Evolutionary conservation across 1,284 basidiomycete species (phyloP).

Genomic region (Trichosporon ovoides): DNA sequence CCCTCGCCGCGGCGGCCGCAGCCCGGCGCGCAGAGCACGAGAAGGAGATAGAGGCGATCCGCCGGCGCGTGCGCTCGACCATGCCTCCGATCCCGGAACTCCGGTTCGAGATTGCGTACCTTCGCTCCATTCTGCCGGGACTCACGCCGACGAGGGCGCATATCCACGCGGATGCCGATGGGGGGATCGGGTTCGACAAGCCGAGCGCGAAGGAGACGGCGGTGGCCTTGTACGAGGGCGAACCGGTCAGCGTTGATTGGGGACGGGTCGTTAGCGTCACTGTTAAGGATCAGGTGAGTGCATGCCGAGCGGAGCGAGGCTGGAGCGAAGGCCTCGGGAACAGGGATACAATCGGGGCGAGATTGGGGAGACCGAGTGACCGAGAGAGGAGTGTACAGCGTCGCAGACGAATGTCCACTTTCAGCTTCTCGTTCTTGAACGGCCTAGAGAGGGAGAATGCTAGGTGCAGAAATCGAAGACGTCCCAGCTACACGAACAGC

Average conservation of each 20-base stretch:
- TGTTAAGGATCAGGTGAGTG: conserved; percentile 45
- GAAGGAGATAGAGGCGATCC: conserved; percentile 29
- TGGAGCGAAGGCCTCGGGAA: no score
- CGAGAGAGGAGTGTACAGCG: no score
- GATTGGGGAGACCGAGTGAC: no score
- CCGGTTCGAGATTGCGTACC: conserved; percentile 44
- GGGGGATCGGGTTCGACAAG: conserved; percentile 16
- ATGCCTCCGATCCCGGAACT: conserved; percentile 46
- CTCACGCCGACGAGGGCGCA: conserved; percentile 24
- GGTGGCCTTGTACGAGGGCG: conserved; percentile 86
- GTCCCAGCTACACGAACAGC: no score
- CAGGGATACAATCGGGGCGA: no score
- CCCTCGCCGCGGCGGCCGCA: neutral
- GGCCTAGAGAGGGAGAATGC: no score
- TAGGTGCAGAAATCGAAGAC: no score
- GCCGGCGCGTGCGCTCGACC: conserved; percentile 35
- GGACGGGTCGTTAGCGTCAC: conserved; percentile 40
- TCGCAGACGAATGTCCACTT: no score
- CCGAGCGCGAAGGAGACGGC: conserved; percentile 62
- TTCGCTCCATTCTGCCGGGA: conserved; percentile 29
- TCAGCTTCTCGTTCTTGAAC: no score
- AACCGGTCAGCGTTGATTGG: conserved; percentile 9
- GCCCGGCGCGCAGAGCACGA: conserved; percentile 6
- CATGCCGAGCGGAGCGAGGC: no score
- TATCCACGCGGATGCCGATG: conserved; percentile 30